These are phyloP conservation scores for Diutina ranongensis DNA, from an alignment of 1,139 yeast genomes.

Conservation along the genomic window DNA sequence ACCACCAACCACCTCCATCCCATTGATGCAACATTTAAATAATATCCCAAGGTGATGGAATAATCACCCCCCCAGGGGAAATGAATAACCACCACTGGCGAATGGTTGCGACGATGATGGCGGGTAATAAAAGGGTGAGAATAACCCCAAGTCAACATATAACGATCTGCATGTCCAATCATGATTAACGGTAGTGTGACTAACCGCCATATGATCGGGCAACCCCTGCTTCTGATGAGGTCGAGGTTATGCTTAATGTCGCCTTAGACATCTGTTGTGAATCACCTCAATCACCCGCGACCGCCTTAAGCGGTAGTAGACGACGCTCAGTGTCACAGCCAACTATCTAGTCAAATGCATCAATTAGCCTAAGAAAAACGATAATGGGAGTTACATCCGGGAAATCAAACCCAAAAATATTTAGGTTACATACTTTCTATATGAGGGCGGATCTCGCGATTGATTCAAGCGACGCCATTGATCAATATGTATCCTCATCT, in stretches of 20 bases:
- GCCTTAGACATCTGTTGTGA: background rate
- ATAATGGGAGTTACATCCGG: background rate
- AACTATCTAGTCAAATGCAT: no score
- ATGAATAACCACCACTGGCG: no score
- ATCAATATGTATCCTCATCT: background rate
- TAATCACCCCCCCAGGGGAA: no score
- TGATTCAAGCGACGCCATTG: background rate
- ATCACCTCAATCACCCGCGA: background rate
- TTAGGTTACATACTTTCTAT: background rate
- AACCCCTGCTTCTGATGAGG: conserved; percentile 1
- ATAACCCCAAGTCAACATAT: no score
- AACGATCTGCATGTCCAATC: background rate
- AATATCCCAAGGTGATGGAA: no score
- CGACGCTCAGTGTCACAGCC: no score
- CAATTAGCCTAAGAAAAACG: no score
- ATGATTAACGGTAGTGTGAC: background rate
- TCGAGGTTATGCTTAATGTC: background rate
- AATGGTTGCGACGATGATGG: no score
- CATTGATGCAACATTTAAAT: no score
- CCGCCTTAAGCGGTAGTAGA: background rate
- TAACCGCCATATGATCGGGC: background rate
- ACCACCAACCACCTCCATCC: no score
- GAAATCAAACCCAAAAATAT: background rate
- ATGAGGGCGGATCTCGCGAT: background rate
- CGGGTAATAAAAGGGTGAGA: no score